A percentile compares a stretch with the other conserved stretches of the same genome.
These are phyloP conservation scores for Serpula lacrymans DNA, from an alignment of 768 basidiomycete species.

Conservation along the genomic window DNA sequence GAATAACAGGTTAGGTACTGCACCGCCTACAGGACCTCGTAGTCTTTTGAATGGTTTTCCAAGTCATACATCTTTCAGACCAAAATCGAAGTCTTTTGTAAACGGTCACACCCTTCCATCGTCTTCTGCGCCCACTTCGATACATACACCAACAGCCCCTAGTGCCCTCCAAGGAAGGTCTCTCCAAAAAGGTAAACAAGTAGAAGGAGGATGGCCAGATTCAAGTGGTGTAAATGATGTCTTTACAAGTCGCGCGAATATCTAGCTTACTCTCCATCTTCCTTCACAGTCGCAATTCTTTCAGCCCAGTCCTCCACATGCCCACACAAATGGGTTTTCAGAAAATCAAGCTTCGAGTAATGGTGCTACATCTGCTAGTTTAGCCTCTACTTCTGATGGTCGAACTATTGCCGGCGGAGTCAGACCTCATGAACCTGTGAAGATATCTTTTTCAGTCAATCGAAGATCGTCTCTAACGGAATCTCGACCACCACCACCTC, in stretches of 20 bases:
- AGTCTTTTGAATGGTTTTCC: slow-evolving; percentile 46
- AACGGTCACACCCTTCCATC: slow-evolving; percentile 38
- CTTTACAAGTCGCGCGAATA: slow-evolving; percentile 2
- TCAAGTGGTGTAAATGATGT: slow-evolving; percentile 28
- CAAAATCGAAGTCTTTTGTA: slow-evolving; percentile 36
- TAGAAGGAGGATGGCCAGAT: slow-evolving; percentile 32
- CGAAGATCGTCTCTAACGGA: slow-evolving; percentile 22
- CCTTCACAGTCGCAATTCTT: slow-evolving; percentile 12
- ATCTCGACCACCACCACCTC: slow-evolving; percentile 29
- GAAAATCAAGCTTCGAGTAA: no score
- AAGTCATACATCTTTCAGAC: slow-evolving; percentile 21
- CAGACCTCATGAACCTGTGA: slow-evolving; percentile 27
- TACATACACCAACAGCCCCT: slow-evolving; percentile 28
- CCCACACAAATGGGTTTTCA: no score
- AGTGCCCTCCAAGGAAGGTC: slow-evolving; percentile 22
- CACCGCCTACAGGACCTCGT: slow-evolving; percentile 65
- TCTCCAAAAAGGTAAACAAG: slow-evolving; percentile 41
- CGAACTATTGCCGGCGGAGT: slow-evolving; percentile 30
- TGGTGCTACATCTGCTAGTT: no score
- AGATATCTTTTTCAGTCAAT: slow-evolving; percentile 29
- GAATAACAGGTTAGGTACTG: slow-evolving; percentile 44
- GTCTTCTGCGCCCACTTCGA: slow-evolving; percentile 19
- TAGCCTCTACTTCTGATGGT: no score
- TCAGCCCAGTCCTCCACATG: slow-evolving; percentile 9
- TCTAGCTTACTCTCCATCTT: slow-evolving; percentile 5